Conservation (phyloP, 148 eudicot species). For the Diospyros lotus region DNA sequence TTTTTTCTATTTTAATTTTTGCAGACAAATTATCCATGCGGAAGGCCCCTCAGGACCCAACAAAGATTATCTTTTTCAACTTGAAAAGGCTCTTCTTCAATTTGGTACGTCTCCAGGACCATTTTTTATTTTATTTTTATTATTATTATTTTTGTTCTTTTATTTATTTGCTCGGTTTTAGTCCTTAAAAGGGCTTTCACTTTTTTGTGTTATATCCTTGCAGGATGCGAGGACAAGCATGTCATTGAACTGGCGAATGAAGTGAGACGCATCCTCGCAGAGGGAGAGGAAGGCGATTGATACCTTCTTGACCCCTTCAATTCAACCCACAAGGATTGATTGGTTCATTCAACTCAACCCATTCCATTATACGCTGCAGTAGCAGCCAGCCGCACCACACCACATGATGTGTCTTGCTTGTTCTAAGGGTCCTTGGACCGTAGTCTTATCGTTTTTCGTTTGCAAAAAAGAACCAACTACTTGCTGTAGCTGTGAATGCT, state of each 20-base stretch:
- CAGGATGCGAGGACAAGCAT: constrained; percentile 77
- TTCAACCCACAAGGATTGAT: too few species aligned
- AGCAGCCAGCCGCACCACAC: too few species aligned
- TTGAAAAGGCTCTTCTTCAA: constrained; percentile 71
- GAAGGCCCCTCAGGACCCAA: constrained; percentile 98
- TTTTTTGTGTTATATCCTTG: not conserved
- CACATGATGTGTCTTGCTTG: too few species aligned
- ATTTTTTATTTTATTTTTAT: not conserved
- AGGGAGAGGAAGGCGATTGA: not conserved
- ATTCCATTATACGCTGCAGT: too few species aligned
- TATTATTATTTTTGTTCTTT: not conserved
- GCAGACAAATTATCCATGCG: constrained; percentile 76
- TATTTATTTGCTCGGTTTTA: not conserved
- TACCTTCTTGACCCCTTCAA: too few species aligned
- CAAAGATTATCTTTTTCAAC: constrained; percentile 89
- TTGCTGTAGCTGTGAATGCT: too few species aligned
- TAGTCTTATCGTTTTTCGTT: too few species aligned
- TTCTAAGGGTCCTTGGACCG: too few species aligned
- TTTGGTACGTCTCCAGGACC: constrained; percentile 37
- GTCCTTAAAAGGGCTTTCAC: not conserved
- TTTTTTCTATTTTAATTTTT: constrained; percentile 1
- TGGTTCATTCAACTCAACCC: too few species aligned
- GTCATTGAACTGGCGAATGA: constrained; percentile 67
- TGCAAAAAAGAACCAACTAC: too few species aligned
- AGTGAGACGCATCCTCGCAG: constrained; percentile 56